Evolutionary conservation across 2,329 filamentous ascomycete genomes (phyloP).

Genomic region (Penicillium glabrum): DNA sequence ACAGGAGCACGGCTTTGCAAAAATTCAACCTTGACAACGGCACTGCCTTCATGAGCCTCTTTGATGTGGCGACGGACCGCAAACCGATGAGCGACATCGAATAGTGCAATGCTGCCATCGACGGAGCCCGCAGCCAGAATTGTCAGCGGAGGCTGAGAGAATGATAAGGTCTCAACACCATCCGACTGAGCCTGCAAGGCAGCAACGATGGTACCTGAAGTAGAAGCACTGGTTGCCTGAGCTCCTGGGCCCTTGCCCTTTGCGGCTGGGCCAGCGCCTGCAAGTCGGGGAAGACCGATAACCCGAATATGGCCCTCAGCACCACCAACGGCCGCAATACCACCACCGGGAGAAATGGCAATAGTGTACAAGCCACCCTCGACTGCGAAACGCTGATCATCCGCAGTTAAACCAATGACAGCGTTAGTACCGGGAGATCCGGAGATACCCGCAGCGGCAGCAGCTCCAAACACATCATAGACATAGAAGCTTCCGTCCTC

Average conservation of each 20-base stretch:
- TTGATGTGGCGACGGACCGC: constrained; percentile 79
- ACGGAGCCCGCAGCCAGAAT: constrained; percentile 64
- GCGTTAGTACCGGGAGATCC: constrained; percentile 59
- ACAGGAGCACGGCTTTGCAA: constrained; percentile 51
- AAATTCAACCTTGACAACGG: constrained; percentile 92
- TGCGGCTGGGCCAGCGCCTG: constrained; percentile 40
- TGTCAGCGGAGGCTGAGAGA: constrained; percentile 60
- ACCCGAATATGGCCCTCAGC: constrained; percentile 84
- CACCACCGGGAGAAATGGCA: constrained; percentile 75
- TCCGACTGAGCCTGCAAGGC: constrained; percentile 76
- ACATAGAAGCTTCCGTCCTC: constrained; percentile 89
- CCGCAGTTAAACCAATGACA: constrained; percentile 72
- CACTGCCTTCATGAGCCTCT: constrained; percentile 81
- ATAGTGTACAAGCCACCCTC: constrained; percentile 90
- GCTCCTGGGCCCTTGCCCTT: constrained; percentile 50
- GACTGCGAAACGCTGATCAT: constrained; percentile 87
- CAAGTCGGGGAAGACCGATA: constrained; percentile 72
- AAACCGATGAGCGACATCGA: constrained; percentile 82
- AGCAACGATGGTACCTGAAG: constrained; percentile 74
- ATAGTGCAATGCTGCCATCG: constrained; percentile 74
- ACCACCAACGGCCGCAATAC: constrained; percentile 82
- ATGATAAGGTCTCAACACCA: constrained; percentile 73
- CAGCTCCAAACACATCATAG: constrained; percentile 85
- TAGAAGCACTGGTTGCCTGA: constrained; percentile 37
- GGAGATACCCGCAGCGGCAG: constrained; percentile 63